Base-by-base conservation (phyloP, 2,329 filamentous ascomycete genomes). In the Paecilomyces sp. region DNA sequence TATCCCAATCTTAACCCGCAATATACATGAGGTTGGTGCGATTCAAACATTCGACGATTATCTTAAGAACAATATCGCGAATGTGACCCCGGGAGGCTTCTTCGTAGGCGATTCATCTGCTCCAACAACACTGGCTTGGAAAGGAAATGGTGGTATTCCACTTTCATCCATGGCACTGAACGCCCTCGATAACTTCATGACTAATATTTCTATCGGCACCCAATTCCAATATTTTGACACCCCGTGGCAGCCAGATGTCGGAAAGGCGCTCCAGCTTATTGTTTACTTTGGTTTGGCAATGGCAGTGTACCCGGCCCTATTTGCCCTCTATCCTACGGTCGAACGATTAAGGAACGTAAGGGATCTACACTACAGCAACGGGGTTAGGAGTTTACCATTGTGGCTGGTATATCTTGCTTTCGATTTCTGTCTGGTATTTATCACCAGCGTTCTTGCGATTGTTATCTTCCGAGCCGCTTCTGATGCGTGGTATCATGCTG, bases 321-420 rank as follows among this genome's bases (percentile, higher is more conserved):
- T 96, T 67, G 85, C 90, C 0, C 79, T 97, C 3, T 97, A 97
- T 69, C 90, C 91, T 0, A 96, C 91, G n/a, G 80, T 89, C 30
- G 92, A 97, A 73, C 83, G 91, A 28, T 79, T 91, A 11, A 80
- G 86, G 56, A 89, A 91, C 64, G 90, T 97, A 25, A 85, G 92
- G 57, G 89, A 89, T 15, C 79, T 97, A 31, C 88, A 97, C 73
- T 97, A 96, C 75, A 95, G 90, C 58, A 97, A 96, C 69, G 92
- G 92, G 54, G 91, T 96, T 30, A 83, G 90, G 12, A 88, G 90
- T 0, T 79, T 90, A 8, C 91, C 92, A 0, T 79, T 97, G 1
- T 97, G 93, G 92, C 75, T 90, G 4, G 90, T 92, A 1, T 95
- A 97, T 69, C 80, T 89, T 0, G 69, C 80, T 0, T 96, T 96